Evolutionary conservation across 257 asterid genomes (phyloP).

Genomic region (Solanum corneliomulleri): DNA sequence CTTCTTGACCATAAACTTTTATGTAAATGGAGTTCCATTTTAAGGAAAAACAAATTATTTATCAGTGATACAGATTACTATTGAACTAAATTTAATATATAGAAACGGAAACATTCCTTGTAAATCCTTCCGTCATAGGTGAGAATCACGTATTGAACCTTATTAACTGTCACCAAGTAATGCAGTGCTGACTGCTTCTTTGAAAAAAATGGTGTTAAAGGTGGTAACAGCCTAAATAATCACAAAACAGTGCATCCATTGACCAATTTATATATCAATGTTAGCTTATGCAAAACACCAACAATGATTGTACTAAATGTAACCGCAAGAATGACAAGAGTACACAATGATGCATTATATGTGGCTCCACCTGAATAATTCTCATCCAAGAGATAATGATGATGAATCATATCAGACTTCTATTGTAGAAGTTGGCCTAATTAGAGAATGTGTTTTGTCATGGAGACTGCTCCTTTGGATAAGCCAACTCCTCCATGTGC

Average conservation of each 20-base stretch:
- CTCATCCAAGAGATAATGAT: slow-evolving; percentile 11
- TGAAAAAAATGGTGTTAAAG: not conserved
- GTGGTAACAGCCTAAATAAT: slow-evolving; percentile 3
- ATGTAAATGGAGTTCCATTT: not conserved
- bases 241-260: slow-evolving; percentile 3
- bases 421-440: slow-evolving; percentile 28
- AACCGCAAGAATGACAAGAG: slow-evolving; percentile 23
- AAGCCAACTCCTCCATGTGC: slow-evolving; percentile 64
- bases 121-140: not conserved
- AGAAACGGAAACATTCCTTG: not conserved
- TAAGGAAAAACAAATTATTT: not conserved
- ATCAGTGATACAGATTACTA: not conserved
- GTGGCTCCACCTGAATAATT: slow-evolving; percentile 21
- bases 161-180: not conserved
- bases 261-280: slow-evolving; percentile 6
- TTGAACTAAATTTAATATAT: not conserved
- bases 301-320: slow-evolving; percentile 2
- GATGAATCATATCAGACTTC: slow-evolving; percentile 27
- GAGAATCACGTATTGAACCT: not conserved
- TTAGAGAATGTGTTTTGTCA: slow-evolving; percentile 21
- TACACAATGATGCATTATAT: slow-evolving; percentile 6
- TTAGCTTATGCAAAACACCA: slow-evolving; percentile 7
- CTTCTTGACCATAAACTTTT: not conserved
- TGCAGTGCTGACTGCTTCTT: not conserved
- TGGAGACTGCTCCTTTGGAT: slow-evolving; percentile 33